A percentile compares a stretch with the other conserved stretches of the same genome.
Conservation (phyloP, 1,139 yeast genomes). For the Starmera stellimalicola region DNA sequence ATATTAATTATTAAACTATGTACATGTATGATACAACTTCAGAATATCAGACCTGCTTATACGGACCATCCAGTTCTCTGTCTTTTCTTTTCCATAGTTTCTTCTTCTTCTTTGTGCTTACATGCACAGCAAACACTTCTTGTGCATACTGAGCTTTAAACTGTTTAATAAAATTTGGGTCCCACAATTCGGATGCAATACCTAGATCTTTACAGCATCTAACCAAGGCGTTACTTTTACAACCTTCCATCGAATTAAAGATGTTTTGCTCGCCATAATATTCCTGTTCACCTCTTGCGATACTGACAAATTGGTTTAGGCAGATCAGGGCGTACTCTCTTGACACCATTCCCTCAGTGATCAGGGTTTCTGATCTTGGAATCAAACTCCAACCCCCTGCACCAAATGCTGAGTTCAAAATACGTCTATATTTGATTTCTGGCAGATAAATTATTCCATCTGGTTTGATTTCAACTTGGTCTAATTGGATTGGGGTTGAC, state of each 20-base stretch:
- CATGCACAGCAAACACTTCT: conserved; percentile 81
- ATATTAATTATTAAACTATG: background rate
- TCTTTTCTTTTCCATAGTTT: conserved; percentile 87
- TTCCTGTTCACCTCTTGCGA: conserved; percentile 94
- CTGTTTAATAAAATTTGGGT: conserved; percentile 74
- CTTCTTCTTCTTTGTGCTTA: conserved; percentile 72
- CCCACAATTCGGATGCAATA: conserved; percentile 96
- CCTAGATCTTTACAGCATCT: conserved; percentile 96
- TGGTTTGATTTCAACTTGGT: conserved; percentile 88
- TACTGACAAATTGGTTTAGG: conserved; percentile 80
- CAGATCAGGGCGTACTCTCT: conserved; percentile 87
- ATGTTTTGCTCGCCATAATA: conserved; percentile 81
- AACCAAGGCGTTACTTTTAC: conserved; percentile 94
- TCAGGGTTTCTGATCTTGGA: conserved; percentile 78
- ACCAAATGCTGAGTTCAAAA: conserved; percentile 83
- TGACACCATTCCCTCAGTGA: conserved; percentile 57
- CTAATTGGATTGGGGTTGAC: conserved; percentile 46
- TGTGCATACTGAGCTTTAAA: conserved; percentile 75
- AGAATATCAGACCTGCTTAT: conserved; percentile 34
- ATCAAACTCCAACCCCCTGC: conserved; percentile 99
- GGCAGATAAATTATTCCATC: conserved; percentile 90
- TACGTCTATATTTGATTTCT: conserved; percentile 87
- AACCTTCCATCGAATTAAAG: conserved; percentile 96
- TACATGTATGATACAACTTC: too few relatives aligned
- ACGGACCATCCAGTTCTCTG: conserved; percentile 73